These are phyloP conservation scores for Tricholoma bakamatsutake DNA, from an alignment of 768 basidiomycete species.

Conservation along the genomic window DNA sequence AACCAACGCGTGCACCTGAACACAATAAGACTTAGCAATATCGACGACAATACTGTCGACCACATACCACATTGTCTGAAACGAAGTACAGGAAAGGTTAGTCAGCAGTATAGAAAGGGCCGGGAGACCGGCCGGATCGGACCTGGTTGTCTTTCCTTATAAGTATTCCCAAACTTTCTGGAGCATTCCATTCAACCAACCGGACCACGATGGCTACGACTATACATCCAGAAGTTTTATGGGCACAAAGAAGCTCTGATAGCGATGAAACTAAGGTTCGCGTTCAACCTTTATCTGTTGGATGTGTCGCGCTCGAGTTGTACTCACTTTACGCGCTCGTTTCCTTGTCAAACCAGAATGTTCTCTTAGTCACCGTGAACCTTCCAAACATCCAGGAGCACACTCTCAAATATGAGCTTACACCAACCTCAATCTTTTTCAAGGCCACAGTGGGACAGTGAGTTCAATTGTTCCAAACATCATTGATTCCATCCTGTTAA, in stretches of 20 bases:
- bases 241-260: conserved; percentile 88
- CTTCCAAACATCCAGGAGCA: conserved; percentile 62
- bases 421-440: conserved; percentile 53
- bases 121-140: neutral
- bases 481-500: conserved; percentile 1
- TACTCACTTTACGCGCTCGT: conserved; percentile 12
- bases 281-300: conserved; percentile 7
- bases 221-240: conserved; percentile 82
- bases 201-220: conserved; percentile 30
- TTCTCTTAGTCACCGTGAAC: conserved; percentile 82
- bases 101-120: neutral
- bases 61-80: conserved; percentile 51
- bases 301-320: conserved; percentile 14
- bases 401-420: conserved; percentile 57
- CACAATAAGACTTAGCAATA: conserved; percentile 1
- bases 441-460: conserved; percentile 63
- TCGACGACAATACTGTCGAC: neutral
- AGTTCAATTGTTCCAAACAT: conserved; percentile 15
- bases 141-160: conserved; percentile 6
- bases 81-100: neutral
- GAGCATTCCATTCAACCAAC: conserved; percentile 31
- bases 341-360: conserved; percentile 42
- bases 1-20: conserved; percentile 84
- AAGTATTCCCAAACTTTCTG: conserved; percentile 30
- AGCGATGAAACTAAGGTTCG: conserved; percentile 60